phyloP scores from a whole-genome alignment of 2,329 filamentous ascomycete species.

The Sarocladium strictum region DNA sequence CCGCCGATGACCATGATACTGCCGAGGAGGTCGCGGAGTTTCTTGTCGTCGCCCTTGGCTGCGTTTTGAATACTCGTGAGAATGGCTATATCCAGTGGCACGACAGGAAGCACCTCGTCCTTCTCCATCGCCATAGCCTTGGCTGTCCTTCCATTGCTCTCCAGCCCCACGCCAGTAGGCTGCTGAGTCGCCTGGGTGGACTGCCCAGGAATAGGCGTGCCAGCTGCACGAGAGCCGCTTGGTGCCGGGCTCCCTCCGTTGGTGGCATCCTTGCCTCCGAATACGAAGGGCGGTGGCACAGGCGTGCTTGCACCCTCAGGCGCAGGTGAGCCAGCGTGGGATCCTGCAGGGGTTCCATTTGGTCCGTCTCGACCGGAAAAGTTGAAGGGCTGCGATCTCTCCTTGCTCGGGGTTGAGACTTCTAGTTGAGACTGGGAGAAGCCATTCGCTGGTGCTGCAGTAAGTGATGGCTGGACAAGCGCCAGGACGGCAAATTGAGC shows the following conservation, averaged over 20 bases:
- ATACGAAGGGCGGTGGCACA: conserved; percentile 48
- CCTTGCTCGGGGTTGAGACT: conserved; percentile 55
- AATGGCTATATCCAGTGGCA: conserved; percentile 83
- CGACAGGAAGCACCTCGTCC: conserved; percentile 75
- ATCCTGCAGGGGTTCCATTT: conserved; percentile 75
- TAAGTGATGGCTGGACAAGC: conserved; percentile 53
- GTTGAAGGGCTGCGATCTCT: conserved; percentile 61
- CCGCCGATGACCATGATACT: conserved; percentile 89
- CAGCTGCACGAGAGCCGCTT: conserved; percentile 44
- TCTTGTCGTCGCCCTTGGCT: conserved; percentile 83
- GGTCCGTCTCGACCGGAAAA: conserved; percentile 64
- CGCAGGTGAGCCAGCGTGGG: conserved; percentile 79
- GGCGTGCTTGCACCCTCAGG: conserved; percentile 73
- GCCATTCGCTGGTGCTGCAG: conserved; percentile 36
- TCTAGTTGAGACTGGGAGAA: conserved; percentile 37
- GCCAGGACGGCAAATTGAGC: conserved; percentile 69
- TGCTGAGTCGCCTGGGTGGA: conserved; percentile 26
- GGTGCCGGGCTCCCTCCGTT: conserved; percentile 49
- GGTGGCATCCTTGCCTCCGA: conserved; percentile 36
- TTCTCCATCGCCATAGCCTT: conserved; percentile 59
- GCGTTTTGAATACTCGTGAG: conserved; percentile 84
- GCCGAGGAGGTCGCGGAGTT: conserved; percentile 81
- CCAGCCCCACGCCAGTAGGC: conserved; percentile 42
- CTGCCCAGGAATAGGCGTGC: conserved; percentile 34
- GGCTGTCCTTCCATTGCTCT: conserved; percentile 43